These are phyloP conservation scores for Paraconiothyrium sp. DNA, from an alignment of 2,329 filamentous ascomycete genomes.

Conservation along the genomic window DNA sequence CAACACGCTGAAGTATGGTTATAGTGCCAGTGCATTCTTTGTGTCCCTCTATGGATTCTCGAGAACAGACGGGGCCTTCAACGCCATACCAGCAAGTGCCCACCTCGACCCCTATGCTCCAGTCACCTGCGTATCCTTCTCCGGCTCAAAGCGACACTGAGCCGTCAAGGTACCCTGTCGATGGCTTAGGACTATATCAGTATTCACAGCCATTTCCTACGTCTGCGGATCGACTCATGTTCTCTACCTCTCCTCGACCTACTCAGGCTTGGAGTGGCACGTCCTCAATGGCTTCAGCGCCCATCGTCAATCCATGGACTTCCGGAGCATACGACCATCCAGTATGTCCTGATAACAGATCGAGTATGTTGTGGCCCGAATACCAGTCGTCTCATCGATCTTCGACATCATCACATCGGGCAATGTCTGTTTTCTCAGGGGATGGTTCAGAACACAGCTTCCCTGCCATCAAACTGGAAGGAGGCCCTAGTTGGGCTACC, in stretches of 20 bases:
- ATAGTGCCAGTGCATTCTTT: slow-evolving; percentile 11
- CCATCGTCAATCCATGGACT: slow-evolving; percentile 42
- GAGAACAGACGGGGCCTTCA: slow-evolving; percentile 45
- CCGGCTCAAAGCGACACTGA: slow-evolving; percentile 43
- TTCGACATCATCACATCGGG: slow-evolving; percentile 43
- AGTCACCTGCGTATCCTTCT: slow-evolving; percentile 47
- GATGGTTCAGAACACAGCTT: slow-evolving; percentile 40
- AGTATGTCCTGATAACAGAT: slow-evolving; percentile 41
- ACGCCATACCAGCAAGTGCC: slow-evolving; percentile 47
- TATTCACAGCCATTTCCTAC: slow-evolving; percentile 34
- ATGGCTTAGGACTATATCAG: slow-evolving; percentile 47
- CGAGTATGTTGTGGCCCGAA: slow-evolving; percentile 42
- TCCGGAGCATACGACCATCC: slow-evolving; percentile 47
- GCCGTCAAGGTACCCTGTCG: slow-evolving; percentile 35
- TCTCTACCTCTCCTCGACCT: slow-evolving; percentile 48
- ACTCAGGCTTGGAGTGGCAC: slow-evolving; percentile 44
- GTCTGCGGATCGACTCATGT: slow-evolving; percentile 26
- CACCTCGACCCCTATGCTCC: slow-evolving; percentile 34
- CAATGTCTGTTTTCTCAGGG: slow-evolving; percentile 47
- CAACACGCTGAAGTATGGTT: slow-evolving; percentile 8
- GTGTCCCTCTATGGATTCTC: slow-evolving; percentile 35
- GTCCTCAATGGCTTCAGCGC: slow-evolving; percentile 42
- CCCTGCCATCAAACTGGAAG: slow-evolving; percentile 40
- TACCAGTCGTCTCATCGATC: slow-evolving; percentile 45
- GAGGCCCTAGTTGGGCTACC: slow-evolving; percentile 34